Percentiles rank a stretch among this genome's conserved stretches.
phyloP scores from a whole-genome alignment of 441 rosid species.

The Gossypium gossypioides region DNA sequence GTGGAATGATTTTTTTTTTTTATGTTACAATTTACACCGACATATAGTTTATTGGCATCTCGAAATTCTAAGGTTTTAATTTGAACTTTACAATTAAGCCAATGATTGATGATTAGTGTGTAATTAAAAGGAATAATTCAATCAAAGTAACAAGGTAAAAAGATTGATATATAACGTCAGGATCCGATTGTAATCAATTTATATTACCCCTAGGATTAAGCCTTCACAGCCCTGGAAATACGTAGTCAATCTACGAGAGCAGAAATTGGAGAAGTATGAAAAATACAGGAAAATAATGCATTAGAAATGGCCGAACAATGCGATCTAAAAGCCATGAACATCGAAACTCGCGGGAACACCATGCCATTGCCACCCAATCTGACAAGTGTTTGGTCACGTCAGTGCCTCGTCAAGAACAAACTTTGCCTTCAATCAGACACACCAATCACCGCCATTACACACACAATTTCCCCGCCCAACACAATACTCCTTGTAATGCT shows the following conservation, averaged over 20 bases:
- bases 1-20: too few species aligned
- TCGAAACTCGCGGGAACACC: constrained; percentile 5
- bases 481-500: neutral
- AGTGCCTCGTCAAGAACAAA: neutral
- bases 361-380: neutral
- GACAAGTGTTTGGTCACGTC: constrained; percentile 8
- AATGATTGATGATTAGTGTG: too few species aligned
- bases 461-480: neutral
- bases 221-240: neutral
- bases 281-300: neutral
- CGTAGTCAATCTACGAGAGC: neutral
- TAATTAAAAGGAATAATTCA: too few species aligned
- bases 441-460: neutral
- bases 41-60: too few species aligned
- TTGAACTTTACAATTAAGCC: too few species aligned
- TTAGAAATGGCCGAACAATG: neutral
- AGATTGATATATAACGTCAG: neutral
- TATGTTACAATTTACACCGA: too few species aligned
- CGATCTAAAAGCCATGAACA: neutral
- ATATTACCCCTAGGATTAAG: neutral
- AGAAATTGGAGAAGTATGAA: neutral
- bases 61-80: too few species aligned
- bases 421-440: neutral
- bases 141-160: neutral
- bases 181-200: neutral